Percentiles rank a stretch among this genome's conserved stretches.
Conservation (phyloP, 1,284 basidiomycete species). For the Prillingera fragicola region DNA sequence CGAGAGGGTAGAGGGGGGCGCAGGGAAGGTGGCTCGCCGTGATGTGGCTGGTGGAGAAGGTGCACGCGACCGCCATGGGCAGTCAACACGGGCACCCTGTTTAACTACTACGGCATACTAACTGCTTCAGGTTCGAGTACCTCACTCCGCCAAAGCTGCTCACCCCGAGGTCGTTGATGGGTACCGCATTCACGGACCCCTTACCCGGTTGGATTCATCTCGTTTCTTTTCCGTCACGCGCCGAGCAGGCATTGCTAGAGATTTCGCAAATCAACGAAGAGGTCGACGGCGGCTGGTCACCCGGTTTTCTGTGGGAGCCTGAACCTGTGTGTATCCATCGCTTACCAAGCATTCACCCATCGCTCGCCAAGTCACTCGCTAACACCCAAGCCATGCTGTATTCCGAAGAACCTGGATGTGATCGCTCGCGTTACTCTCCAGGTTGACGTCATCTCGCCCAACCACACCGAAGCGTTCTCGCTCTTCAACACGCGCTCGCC, state of each 20-base stretch:
- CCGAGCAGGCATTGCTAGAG: conserved; percentile 18
- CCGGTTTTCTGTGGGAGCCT: conserved; percentile 38
- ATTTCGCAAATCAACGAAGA: conserved; percentile 13
- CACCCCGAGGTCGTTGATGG: conserved; percentile 22
- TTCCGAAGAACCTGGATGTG: conserved; percentile 22
- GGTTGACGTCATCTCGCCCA: conserved; percentile 41
- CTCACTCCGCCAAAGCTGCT: conserved; percentile 26
- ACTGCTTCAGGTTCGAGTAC: conserved; percentile 38
- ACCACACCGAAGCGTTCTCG: conserved; percentile 40
- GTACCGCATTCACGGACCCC: conserved; percentile 11
- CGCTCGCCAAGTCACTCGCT: not conserved
- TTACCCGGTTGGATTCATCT: conserved; percentile 31
- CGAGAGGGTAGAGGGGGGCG: no score
- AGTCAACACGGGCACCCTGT: no score
- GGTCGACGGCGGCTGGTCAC: conserved; percentile 16
- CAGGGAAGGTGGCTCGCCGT: no score
- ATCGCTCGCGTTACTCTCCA: conserved; percentile 16
- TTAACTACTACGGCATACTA: no score
- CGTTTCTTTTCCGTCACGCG: conserved; percentile 28
- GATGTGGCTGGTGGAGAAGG: no score
- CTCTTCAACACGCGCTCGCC: conserved; percentile 23
- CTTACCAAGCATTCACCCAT: not conserved
- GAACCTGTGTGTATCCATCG: conserved; percentile 31
- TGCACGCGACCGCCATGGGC: no score
- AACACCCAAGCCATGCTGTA: conserved; percentile 16